Evolutionary conservation across 371 early-diverging fungal genomes (phyloP).

Genomic region (Syncephalastrum contaminatum): DNA sequence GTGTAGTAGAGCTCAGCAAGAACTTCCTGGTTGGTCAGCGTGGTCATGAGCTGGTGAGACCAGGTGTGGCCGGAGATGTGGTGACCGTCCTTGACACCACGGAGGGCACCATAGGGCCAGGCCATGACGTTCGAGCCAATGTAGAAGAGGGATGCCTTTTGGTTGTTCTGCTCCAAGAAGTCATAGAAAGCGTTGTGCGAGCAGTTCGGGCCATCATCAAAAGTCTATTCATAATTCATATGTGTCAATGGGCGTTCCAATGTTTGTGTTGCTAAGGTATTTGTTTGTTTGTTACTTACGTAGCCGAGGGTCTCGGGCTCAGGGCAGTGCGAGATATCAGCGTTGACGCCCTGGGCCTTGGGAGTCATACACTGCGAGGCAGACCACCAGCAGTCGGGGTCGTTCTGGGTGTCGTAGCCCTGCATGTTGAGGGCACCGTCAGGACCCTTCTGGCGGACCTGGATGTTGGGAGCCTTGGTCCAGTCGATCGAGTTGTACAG

Average conservation of each 20-base stretch:
- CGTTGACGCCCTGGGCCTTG: slow-evolving; percentile 32
- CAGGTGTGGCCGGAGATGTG: slow-evolving; percentile 55
- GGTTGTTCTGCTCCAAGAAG: slow-evolving; percentile 31
- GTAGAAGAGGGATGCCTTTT: slow-evolving; percentile 45
- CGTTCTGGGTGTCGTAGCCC: slow-evolving; percentile 21
- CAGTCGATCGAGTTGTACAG: slow-evolving; percentile 40
- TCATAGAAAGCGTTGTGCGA: slow-evolving; percentile 55
- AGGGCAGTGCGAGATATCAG: slow-evolving; percentile 38
- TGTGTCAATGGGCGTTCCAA: neutral
- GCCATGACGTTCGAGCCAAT: slow-evolving; percentile 50
- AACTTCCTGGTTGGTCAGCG: slow-evolving; percentile 52
- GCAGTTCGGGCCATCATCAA: slow-evolving; percentile 53
- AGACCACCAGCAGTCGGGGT: slow-evolving; percentile 54
- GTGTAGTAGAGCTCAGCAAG: slow-evolving; percentile 59
- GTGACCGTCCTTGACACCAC: slow-evolving; percentile 53
- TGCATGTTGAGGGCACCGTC: slow-evolving; percentile 24
- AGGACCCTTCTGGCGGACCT: slow-evolving; percentile 15
- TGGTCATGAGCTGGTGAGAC: slow-evolving; percentile 57
- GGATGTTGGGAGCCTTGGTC: slow-evolving; percentile 41
- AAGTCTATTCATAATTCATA: slow-evolving; percentile 19
- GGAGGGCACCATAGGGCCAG: slow-evolving; percentile 53
- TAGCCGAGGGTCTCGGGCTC: slow-evolving; percentile 49
- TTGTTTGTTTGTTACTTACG: slow-evolving; percentile 8
- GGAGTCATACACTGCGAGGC: slow-evolving; percentile 34
- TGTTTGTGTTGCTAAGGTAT: neutral